phyloP scores from a whole-genome alignment of 2,329 filamentous ascomycete genomes.

The Exserohilum rostratum region DNA sequence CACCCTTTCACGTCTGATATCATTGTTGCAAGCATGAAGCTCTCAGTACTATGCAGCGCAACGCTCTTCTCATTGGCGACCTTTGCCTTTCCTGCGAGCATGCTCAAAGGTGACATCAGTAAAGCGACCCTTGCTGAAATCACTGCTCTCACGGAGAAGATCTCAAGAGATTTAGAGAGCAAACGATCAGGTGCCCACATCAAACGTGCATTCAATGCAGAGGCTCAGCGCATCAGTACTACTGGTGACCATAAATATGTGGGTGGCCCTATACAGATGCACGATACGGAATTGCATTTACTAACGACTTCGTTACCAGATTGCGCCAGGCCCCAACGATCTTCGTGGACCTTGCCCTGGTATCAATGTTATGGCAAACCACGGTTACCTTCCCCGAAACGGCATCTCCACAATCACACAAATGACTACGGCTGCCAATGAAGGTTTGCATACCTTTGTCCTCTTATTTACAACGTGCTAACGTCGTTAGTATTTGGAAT shows the following conservation, averaged over 20 bases:
- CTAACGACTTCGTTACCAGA: slow-evolving; percentile 5
- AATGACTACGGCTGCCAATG: slow-evolving; percentile 11
- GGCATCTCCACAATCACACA: slow-evolving; percentile 9
- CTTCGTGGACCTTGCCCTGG: slow-evolving; percentile 12
- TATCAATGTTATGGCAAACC: slow-evolving; percentile 12
- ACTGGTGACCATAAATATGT: slow-evolving; percentile 21
- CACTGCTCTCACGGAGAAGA: slow-evolving; percentile 17
- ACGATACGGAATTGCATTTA: not conserved
- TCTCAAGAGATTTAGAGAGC: slow-evolving; percentile 11
- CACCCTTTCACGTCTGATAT: slow-evolving; percentile 1
- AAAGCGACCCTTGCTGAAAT: slow-evolving; percentile 15
- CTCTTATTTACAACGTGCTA: not conserved
- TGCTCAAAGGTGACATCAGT: slow-evolving; percentile 19
- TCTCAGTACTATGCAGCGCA: slow-evolving; percentile 16
- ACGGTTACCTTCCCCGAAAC: slow-evolving; percentile 8
- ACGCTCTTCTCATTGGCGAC: slow-evolving; percentile 16
- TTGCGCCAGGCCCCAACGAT: slow-evolving; percentile 12
- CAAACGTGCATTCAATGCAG: slow-evolving; percentile 18
- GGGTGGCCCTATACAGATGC: not conserved
- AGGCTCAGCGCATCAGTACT: slow-evolving; percentile 19
- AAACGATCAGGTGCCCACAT: slow-evolving; percentile 9
- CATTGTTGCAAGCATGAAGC: slow-evolving; percentile 14
- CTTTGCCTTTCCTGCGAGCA: slow-evolving; percentile 19
- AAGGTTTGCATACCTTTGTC: slow-evolving; percentile 1
- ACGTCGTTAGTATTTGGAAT: slow-evolving; percentile 23